phyloP scores from a whole-genome alignment of 257 asterid species.

The Solanum pimpinellifolium region DNA sequence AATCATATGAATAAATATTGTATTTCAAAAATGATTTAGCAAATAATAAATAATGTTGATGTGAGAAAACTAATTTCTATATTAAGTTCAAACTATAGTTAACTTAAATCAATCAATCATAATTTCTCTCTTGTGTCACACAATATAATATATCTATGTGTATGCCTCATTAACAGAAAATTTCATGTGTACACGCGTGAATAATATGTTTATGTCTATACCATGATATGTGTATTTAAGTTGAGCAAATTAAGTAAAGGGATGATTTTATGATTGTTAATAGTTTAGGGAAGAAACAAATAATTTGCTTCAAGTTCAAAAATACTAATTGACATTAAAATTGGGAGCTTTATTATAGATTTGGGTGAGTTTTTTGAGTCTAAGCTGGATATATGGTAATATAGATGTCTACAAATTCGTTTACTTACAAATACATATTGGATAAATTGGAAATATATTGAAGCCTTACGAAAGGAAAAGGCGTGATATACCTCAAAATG shows the following conservation, averaged over 20 bases:
- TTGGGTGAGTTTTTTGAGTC: not conserved
- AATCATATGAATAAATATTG: too few relatives aligned
- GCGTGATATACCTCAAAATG: not conserved
- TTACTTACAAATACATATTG: not conserved
- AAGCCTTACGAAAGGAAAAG: not conserved
- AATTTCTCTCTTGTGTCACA: slow-evolving; percentile 13
- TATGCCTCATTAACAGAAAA: not conserved
- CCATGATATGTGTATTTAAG: not conserved
- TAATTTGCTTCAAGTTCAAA: not conserved
- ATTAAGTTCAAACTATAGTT: slow-evolving; percentile 65
- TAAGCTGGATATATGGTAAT: not conserved
- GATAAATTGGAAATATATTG: not conserved
- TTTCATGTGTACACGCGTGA: not conserved
- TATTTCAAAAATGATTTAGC: too few relatives aligned
- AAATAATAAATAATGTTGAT: slow-evolving; percentile 59
- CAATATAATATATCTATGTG: not conserved
- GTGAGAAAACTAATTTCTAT: slow-evolving; percentile 74
- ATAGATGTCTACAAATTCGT: not conserved
- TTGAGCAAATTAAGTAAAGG: not conserved
- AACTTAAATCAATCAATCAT: slow-evolving; percentile 75
- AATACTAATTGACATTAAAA: not conserved
- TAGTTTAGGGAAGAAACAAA: too few relatives aligned
- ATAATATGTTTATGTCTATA: not conserved
- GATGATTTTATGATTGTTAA: not conserved
- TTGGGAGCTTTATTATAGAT: not conserved